Base-by-base conservation (phyloP, 495 filamentous ascomycete genomes). In the Penicillium angulare region DNA sequence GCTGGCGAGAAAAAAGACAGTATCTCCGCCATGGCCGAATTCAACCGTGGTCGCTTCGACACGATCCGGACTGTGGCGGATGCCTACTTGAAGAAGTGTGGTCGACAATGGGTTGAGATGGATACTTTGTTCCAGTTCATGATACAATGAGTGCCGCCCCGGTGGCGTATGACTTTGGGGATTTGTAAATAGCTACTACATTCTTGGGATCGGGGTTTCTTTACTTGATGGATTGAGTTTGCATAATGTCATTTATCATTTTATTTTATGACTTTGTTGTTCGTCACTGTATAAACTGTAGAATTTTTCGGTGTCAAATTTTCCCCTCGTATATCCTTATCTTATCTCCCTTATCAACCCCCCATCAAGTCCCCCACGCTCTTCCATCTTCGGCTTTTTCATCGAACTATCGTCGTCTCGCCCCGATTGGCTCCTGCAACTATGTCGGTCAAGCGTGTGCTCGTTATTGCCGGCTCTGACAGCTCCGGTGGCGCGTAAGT, bases 101-200 rank as follows among this genome's bases (percentile, higher is more conserved):
- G 95, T 27, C 77, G 91, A 65, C 87, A 88, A 70, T 97, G 90
- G 90, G 93, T 98, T 47, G 88, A 88, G 49, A 98, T 97, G 93
- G 90, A 92, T 69, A 83, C 75, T 63, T 73, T 98, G 51, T 98
- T 97, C 78, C 78, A 72, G 43, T 88, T 86, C 72, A 84, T 83
- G 65, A 55, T 79, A 50, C 64, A 64, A 53, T 71, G 59, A 44
- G 56, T 61, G 63, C n/a, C n/a, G n/a, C 50, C 50, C 45, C 15
- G 32, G 47, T 45, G 60, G 60, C 52, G 38, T 45, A 49, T 36
- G 43, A 55, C 27, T 43, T 54, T 27, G 51, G 45, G 24, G 46
- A 44, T 59, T 49, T 65, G 63, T 64, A 66, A 38, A 66, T 66
- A 57, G 49, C 41, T 32, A 48, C 21, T 47, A 36, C 40, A 13